Base-by-base conservation (phyloP, 306 rosid genomes). In the Rosa rugosa region DNA sequence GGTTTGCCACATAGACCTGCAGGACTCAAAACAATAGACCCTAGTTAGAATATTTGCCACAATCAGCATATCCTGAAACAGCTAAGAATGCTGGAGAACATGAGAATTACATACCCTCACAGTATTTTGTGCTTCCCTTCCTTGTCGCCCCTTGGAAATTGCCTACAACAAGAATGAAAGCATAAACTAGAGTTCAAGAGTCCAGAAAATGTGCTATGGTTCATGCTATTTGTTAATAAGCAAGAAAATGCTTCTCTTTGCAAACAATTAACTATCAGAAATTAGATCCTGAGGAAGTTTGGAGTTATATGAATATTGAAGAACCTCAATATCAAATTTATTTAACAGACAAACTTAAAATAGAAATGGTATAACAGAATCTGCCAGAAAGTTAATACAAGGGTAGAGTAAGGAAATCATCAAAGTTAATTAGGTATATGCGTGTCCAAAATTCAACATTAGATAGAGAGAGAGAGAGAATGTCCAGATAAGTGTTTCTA, bases 51-150 rank as follows among this genome's bases (percentile, higher is more conserved):
- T 63, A 45, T 38, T 74, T 41, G 69, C 71, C 34, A 31, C 10
- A 77, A 17, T 72, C 54, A 44, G 79, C 79, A 74, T 16, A 14
- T 65, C 13, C 45, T 82, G 74, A 68, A 65, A 80, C 14, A 81
- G 45, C 17, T 54, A 65, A 77, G 36, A 11, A 68, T 41, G 51
- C 8, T 45, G 11, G 57, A 34, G 31, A 67, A 64, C 31, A 63
- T 18, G 36, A 67, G 42, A 34, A 40, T 34, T 77, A 82, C 89
- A 71, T 91, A 90, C 99, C 87, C 84, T 86, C 79, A 95, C 94
- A 68, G 89, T 80, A 80, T 92, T 95, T 90, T 95, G 99, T 31
- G 98, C 99, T 84, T 95, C 96, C 89, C 97, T 87, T 88, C 99
- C 99, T 85, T 92, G 97, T 71, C 96, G 77, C 40, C 96, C 97